Percentiles rank a stretch among this genome's conserved stretches.
Evolutionary conservation across 345 rosid genomes (phyloP).

Genomic region (Angophora floribunda): DNA sequence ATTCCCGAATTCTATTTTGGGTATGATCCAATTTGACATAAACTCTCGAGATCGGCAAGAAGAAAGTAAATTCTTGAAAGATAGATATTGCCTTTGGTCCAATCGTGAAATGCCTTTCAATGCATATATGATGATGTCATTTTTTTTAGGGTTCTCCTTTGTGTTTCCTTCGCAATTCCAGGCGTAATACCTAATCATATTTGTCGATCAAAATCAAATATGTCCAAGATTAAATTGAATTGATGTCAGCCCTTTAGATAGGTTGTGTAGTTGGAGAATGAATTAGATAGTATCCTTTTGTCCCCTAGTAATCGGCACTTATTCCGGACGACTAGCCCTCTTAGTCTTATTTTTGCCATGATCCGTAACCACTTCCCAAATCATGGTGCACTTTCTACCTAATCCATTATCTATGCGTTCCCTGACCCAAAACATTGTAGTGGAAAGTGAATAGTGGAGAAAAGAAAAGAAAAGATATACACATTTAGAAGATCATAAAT

Average conservation of each 20-base stretch:
- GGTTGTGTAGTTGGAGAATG: not conserved
- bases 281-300: not conserved
- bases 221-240: not conserved
- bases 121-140: not conserved
- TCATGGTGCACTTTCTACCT: not conserved
- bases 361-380: not conserved
- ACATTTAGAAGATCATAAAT: not conserved
- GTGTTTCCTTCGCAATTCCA: not conserved
- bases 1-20: not conserved
- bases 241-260: not conserved
- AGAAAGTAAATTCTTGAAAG: not conserved
- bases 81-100: not conserved
- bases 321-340: not conserved
- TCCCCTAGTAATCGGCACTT: not conserved
- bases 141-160: not conserved
- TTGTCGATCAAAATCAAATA: not conserved
- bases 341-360: not conserved
- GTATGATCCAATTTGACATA: not conserved
- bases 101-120: not conserved
- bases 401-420: not conserved
- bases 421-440: not conserved
- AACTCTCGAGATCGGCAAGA: not conserved
- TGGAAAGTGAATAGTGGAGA: not conserved
- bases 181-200: not conserved
- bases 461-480: too few species aligned